A percentile compares a stretch with the other conserved stretches of the same genome.
These are phyloP conservation scores for Malus asiatica DNA, from an alignment of 306 rosid species.

Conservation along the genomic window DNA sequence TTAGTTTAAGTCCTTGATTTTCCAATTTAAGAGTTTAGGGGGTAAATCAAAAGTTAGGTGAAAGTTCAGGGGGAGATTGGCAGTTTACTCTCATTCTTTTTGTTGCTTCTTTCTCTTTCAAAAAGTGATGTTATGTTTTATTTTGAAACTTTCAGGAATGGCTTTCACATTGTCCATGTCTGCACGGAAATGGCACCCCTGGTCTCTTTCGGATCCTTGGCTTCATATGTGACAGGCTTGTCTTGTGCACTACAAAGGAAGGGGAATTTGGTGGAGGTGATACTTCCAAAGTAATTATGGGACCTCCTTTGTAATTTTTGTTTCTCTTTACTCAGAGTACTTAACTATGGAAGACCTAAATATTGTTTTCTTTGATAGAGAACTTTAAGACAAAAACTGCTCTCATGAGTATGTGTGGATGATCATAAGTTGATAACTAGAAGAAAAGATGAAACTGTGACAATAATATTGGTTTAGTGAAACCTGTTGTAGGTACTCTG, in stretches of 20 bases:
- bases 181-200: conserved; percentile 84
- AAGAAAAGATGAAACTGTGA: neutral
- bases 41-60: no score
- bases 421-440: neutral
- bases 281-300: conserved; percentile 71
- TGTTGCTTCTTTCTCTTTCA: neutral
- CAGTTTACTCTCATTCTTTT: neutral
- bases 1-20: no score
- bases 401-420: neutral
- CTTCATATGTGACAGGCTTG: conserved; percentile 79
- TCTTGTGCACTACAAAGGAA: conserved; percentile 80
- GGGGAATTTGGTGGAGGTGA: conserved; percentile 86
- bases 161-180: conserved; percentile 74
- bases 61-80: no score
- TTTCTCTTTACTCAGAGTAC: conserved; percentile 9
- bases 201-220: conserved; percentile 63
- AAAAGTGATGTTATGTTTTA: conserved; percentile 21
- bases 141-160: conserved; percentile 42
- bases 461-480: neutral
- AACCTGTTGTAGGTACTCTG: no score
- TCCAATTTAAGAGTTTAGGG: no score
- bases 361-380: conserved; percentile 9
- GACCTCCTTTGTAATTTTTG: conserved; percentile 13
- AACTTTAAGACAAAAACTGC: neutral
- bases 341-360: conserved; percentile 1